phyloP scores from a whole-genome alignment of 2,329 filamentous ascomycete species.

The Botryotinia globosa region DNA sequence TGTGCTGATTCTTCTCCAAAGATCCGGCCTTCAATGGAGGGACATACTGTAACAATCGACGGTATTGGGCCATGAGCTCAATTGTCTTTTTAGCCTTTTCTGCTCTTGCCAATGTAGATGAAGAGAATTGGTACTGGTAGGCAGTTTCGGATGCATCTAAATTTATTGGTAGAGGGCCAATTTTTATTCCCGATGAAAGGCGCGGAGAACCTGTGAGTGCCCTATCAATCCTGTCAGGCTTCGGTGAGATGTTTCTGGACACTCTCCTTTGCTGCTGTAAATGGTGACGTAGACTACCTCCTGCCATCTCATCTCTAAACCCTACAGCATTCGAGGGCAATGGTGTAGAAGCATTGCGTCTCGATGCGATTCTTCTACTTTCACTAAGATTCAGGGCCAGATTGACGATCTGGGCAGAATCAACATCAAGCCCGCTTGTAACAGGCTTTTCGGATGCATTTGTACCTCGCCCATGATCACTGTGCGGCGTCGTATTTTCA shows the following conservation, averaged over 20 bases:
- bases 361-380: slow-evolving; percentile 64
- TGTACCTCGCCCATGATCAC: slow-evolving; percentile 10
- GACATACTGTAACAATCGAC: slow-evolving; percentile 73
- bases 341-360: slow-evolving; percentile 51
- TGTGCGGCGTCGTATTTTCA: slow-evolving; percentile 16
- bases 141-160: slow-evolving; percentile 48
- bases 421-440: slow-evolving; percentile 55
- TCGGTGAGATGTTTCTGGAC: slow-evolving; percentile 61
- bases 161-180: slow-evolving; percentile 48
- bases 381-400: slow-evolving; percentile 89
- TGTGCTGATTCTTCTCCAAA: slow-evolving; percentile 41
- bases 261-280: slow-evolving; percentile 67
- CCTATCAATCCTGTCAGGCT: slow-evolving; percentile 44
- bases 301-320: slow-evolving; percentile 47
- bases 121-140: slow-evolving; percentile 67
- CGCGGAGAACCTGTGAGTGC: slow-evolving; percentile 40
- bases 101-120: slow-evolving; percentile 75
- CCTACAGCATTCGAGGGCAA: slow-evolving; percentile 43
- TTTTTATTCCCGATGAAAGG: slow-evolving; percentile 43
- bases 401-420: slow-evolving; percentile 86
- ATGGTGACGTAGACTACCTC: slow-evolving; percentile 63
- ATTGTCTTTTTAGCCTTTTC: slow-evolving; percentile 83
- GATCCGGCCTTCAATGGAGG: slow-evolving; percentile 63
- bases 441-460: slow-evolving; percentile 15
- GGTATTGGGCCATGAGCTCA: slow-evolving; percentile 81